Base-by-base conservation (phyloP, 257 asterid genomes). In the Fraxinus pennsylvanica region DNA sequence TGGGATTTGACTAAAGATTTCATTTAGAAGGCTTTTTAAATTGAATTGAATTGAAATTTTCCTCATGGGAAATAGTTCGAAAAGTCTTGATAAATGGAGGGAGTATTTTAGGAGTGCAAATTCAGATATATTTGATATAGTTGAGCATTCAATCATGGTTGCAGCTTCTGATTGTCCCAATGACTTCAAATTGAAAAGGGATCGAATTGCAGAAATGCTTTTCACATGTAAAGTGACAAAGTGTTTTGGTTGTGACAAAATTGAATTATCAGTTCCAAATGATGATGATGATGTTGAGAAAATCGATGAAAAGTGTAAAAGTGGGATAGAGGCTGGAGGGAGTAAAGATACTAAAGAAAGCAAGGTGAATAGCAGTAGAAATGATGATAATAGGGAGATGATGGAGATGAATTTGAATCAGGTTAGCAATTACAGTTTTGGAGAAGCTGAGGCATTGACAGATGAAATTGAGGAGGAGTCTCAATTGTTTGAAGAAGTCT, bases 161-260 rank as follows among this genome's bases (percentile, higher is more conserved):
- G 92, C 90, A n/a, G 87, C 85, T 3, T 29, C 76, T 33, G 92
- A 90, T 86, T 71, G 71, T 67, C 94, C 91, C 21, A n/a, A 73
- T 4, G 89, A 88, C 4, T 84, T 90, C 71, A 85, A 75, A 71
- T 30, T 71, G 77, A 90, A 79, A 39, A 81, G 92, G 78, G 91
- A 80, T 82, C 78, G 81, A 70, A 88, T 88, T 71, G 88, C 87
- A 29, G 88, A 87, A 80, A 54, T 66, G 76, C 52, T 88, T n/a
- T 90, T 85, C 41, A 38, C 84, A 17, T 80, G 86, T 75, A 82
- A 73, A 43, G 21, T 79, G 71, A 52, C 78, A 17, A 80, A 80
- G 66, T 82, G 85, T 73, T 71, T 66, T 54, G 81, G 81, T 9
- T 84, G 86, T 12, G 78, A 82, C 9, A 50, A 68, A 25, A 5